Evolutionary conservation across 2,329 filamentous ascomycete species (phyloP).

Genomic region (Clonostachys sp.): DNA sequence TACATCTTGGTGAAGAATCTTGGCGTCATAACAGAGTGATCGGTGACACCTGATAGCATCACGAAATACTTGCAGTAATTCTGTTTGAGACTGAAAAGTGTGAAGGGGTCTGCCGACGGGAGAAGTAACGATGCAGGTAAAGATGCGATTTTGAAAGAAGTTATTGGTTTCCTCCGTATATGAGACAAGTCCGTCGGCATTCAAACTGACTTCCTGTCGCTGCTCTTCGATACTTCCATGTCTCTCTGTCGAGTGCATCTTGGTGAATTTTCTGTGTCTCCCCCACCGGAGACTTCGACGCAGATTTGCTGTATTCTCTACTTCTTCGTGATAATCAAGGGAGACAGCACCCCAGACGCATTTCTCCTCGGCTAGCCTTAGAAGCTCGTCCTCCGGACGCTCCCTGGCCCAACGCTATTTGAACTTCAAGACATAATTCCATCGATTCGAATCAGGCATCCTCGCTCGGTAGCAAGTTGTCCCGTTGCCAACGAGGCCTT

Average conservation of each 20-base stretch:
- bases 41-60: conserved; percentile 11
- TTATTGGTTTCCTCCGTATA: neutral
- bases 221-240: too few relatives aligned
- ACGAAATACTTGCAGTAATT: conserved; percentile 9
- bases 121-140: conserved; percentile 10
- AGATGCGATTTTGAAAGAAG: conserved; percentile 9
- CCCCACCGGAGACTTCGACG: neutral
- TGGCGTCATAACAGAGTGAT: conserved; percentile 6
- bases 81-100: conserved; percentile 7
- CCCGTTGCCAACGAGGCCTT: neutral
- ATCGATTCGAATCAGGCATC: conserved; percentile 12
- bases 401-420: conserved; percentile 23
- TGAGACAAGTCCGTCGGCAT: neutral
- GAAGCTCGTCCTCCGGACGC: conserved; percentile 22
- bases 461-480: conserved; percentile 2
- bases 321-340: neutral
- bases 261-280: neutral
- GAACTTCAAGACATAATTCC: conserved; percentile 20
- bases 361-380: conserved; percentile 12
- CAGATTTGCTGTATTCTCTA: neutral
- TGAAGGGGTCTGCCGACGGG: conserved; percentile 10
- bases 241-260: neutral
- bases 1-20: conserved; percentile 9
- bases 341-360: neutral
- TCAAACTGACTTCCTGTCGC: too few relatives aligned